Percentiles rank a stretch among this genome's conserved stretches.
These are phyloP conservation scores for Clitoria ternatea DNA, from an alignment of 306 rosid genomes.

Conservation along the genomic window DNA sequence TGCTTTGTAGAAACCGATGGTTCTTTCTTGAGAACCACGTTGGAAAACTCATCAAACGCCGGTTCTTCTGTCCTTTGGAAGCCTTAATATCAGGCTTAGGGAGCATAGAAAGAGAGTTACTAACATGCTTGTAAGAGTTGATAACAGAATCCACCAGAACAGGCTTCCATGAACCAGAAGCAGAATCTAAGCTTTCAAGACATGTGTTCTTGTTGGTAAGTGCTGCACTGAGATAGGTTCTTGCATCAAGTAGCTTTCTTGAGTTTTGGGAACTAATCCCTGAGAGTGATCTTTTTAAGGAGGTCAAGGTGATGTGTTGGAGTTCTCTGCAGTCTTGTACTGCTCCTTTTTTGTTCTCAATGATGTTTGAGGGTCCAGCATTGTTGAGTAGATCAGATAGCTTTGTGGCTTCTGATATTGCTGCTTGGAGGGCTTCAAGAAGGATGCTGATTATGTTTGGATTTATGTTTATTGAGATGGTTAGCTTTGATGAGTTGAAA, in stretches of 20 bases:
- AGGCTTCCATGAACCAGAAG: conserved; percentile 64
- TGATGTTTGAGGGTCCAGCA: conserved; percentile 40
- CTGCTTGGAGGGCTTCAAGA: conserved; percentile 53
- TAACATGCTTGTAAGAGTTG: conserved; percentile 52
- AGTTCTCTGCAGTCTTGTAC: conserved; percentile 68
- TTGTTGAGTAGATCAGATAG: conserved; percentile 44
- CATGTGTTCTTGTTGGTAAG: conserved; percentile 80
- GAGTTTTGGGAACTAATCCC: conserved; percentile 23
- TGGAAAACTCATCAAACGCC: conserved; percentile 43
- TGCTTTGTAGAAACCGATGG: conserved; percentile 32
- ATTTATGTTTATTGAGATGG: conserved; percentile 51
- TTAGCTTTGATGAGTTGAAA: conserved; percentile 59
- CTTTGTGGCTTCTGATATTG: conserved; percentile 58
- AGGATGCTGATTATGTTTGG: conserved; percentile 57
- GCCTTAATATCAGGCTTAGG: conserved; percentile 24
- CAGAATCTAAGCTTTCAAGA: conserved; percentile 62
- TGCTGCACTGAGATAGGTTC: conserved; percentile 72
- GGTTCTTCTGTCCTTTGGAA: conserved; percentile 22
- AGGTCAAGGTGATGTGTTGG: conserved; percentile 53
- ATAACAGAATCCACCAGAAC: conserved; percentile 41
- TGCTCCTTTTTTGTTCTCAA: conserved; percentile 65
- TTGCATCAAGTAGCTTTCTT: conserved; percentile 46
- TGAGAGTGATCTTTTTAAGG: conserved; percentile 49
- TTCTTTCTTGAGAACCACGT: conserved; percentile 40
- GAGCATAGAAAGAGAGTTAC: conserved; percentile 66